Base-by-base conservation (phyloP, 1,284 basidiomycete species). In the Fistulinella cinereoalba region DNA sequence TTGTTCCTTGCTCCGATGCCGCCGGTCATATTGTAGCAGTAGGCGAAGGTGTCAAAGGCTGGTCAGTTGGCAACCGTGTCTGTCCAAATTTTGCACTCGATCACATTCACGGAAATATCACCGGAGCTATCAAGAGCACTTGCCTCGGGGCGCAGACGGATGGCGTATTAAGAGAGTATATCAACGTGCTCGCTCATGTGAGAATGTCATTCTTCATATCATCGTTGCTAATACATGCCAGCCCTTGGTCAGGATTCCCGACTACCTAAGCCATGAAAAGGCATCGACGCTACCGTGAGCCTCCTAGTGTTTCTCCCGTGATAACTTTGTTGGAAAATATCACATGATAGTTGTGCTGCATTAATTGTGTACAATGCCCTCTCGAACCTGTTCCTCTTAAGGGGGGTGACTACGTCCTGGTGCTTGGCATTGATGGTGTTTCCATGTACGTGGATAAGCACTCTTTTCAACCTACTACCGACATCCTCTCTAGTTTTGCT, bases 391-490 rank as follows among this genome's bases (percentile, higher is more conserved):
- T 64, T 6, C 68, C 72, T 9, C 39, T 77, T 49, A 77, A 71
- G 50, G 70, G 67, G 12, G 74, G 74, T 6, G 73, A 77, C 47
- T 65, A 62, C n/a, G 74, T 82, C 27, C 68, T 83, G 15, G 70
- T 78, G 10, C 68, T 77, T 18, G 80, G 80, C 7, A 81, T 79
- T 1, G 81, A 80, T 5, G 80, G 80, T 29, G 80, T 82, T 13
- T 79, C 77, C 3, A 72, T 77, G 74, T 76, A 47, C 32, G 70
- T 22, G 6, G 15, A 19, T 18, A 8, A 6, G n/a, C 10, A 3
- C 4, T 37, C 12, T 6, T 16, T 13, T 32, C 1, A 29, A 4
- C 1, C 4, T 23, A 11, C 12, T 22, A 9, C 13, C 16, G 15
- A 5, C 11, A 49, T 18, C 37, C 21, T 24, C n/a, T 41, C 5